Conservation (phyloP, 2,329 filamentous ascomycete genomes). For the Pseudogymnoascus sp. region DNA sequence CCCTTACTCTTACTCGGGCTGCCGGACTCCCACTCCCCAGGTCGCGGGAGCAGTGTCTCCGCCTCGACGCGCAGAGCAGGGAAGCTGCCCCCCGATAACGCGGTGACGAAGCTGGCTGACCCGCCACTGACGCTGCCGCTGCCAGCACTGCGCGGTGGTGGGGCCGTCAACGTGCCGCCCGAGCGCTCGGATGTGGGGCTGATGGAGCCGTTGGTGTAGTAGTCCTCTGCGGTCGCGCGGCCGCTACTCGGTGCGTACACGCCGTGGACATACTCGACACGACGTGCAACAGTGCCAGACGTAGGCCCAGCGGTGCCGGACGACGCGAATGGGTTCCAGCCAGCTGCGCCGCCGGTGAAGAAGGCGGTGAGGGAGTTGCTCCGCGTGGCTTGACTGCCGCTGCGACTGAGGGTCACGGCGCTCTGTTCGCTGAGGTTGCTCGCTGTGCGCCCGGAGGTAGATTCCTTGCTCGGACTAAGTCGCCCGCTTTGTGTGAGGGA, state of each 20-base stretch:
- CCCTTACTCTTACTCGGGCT: slow-evolving; percentile 49
- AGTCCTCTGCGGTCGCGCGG: neutral
- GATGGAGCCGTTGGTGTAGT: neutral
- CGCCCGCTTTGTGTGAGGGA: slow-evolving; percentile 20
- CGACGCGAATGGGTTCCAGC: slow-evolving; percentile 14
- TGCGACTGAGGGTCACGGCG: slow-evolving; percentile 19
- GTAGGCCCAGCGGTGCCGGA: neutral
- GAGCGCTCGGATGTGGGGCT: neutral
- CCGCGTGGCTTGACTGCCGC: slow-evolving; percentile 7
- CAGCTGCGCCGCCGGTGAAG: neutral
- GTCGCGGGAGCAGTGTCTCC: slow-evolving; percentile 23
- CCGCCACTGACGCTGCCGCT: slow-evolving; percentile 12
- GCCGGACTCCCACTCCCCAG: slow-evolving; percentile 25
- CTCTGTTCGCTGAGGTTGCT: slow-evolving; percentile 29
- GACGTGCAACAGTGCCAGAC: neutral
- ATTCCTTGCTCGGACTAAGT: slow-evolving; percentile 23
- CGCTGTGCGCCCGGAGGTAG: slow-evolving; percentile 23
- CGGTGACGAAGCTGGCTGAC: slow-evolving; percentile 22
- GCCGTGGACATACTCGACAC: neutral
- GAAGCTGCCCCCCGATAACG: slow-evolving; percentile 21
- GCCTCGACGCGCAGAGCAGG: slow-evolving; percentile 22
- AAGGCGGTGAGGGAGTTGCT: slow-evolving; percentile 9
- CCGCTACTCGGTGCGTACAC: neutral
- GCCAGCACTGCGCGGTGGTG: slow-evolving; percentile 19
- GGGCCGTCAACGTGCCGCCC: neutral